Evolutionary conservation across 345 rosid genomes (phyloP).

Genomic region (Eucalyptus microcorys): DNA sequence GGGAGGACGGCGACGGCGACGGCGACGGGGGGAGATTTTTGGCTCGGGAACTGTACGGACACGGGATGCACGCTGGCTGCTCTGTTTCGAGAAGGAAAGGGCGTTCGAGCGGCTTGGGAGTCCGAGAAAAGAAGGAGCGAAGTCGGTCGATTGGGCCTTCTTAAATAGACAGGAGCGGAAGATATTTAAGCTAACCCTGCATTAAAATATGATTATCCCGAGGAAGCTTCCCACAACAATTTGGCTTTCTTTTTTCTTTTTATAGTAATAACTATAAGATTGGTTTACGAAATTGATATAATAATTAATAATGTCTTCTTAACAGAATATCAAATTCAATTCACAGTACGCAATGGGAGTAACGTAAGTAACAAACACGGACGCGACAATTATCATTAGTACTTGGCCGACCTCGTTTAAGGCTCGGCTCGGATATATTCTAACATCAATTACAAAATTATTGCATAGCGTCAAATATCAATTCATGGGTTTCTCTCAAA

Average conservation of each 20-base stretch:
- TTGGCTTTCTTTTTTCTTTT: rapidly evolving
- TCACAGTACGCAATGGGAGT: too few species aligned
- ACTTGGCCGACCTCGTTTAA: rapidly evolving
- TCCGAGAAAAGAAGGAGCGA: background rate
- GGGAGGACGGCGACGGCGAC: background rate
- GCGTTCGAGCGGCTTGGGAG: background rate
- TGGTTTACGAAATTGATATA: background rate
- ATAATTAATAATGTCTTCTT: too few species aligned
- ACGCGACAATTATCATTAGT: too few species aligned
- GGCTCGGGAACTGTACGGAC: background rate
- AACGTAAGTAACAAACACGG: too few species aligned
- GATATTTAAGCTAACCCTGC: background rate
- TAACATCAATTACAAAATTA: rapidly evolving
- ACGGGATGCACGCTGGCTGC: background rate
- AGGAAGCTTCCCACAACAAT: background rate
- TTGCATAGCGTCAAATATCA: rapidly evolving
- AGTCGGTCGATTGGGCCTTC: background rate
- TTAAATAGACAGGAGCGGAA: background rate
- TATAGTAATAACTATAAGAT: background rate
- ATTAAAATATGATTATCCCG: background rate
- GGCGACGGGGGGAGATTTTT: background rate
- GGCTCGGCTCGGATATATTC: background rate
- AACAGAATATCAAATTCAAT: too few species aligned
- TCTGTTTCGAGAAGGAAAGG: background rate
- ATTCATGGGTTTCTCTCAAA: background rate